phyloP scores from a whole-genome alignment of 352 stramenopile species.

The Pythium sp. region DNA sequence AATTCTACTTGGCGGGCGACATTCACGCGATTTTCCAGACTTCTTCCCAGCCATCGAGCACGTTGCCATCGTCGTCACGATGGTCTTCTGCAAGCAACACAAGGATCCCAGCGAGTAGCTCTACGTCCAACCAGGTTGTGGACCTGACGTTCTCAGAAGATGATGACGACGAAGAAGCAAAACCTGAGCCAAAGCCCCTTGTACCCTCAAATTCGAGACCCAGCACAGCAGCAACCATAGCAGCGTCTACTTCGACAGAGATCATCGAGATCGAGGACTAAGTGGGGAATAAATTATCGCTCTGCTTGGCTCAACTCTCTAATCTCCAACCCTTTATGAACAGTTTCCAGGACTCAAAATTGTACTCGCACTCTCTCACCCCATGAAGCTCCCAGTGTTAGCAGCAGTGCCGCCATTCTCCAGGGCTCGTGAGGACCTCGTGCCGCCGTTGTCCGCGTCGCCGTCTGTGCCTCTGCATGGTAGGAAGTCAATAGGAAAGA shows the following conservation, averaged over 20 bases:
- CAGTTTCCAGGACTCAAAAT: conserved; percentile 9
- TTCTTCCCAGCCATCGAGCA: neutral
- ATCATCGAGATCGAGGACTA: conserved; percentile 16
- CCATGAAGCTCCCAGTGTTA: conserved; percentile 1
- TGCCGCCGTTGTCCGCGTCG: conserved; percentile 7
- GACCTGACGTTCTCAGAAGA: conserved; percentile 35
- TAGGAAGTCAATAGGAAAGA: conserved; percentile 8
- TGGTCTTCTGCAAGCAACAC: neutral
- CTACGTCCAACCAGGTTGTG: conserved; percentile 12
- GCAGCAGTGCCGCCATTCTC: neutral
- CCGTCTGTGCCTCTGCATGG: conserved; percentile 14
- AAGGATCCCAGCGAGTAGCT: neutral
- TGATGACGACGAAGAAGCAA: neutral
- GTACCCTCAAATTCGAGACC: neutral
- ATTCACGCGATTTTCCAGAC: conserved; percentile 38
- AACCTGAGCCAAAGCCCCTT: neutral
- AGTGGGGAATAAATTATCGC: neutral
- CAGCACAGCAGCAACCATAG: neutral
- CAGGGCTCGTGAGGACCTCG: conserved; percentile 5
- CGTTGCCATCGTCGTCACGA: neutral
- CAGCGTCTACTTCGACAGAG: neutral
- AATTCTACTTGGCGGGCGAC: conserved; percentile 48
- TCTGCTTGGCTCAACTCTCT: neutral
- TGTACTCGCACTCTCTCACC: neutral
- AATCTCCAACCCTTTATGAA: neutral